phyloP scores from a whole-genome alignment of 805 yeast species.

The Candida pseudofarinosa region DNA sequence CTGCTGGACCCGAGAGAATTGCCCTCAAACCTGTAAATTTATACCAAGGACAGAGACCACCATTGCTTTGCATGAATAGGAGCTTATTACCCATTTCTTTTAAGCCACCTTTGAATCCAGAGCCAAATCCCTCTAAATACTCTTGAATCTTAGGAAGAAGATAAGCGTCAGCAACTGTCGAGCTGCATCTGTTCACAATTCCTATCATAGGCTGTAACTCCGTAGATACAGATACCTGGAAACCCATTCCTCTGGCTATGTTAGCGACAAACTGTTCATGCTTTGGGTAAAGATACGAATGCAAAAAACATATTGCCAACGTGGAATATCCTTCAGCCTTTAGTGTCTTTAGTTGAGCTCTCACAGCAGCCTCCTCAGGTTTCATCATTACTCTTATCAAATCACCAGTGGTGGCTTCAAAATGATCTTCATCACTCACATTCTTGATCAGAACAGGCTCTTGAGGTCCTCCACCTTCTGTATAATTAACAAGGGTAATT shows the following conservation, averaged over 20 bases:
- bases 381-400: conserved; percentile 24
- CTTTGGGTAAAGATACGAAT: conserved; percentile 37
- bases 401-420: conserved; percentile 23
- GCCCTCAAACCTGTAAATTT: conserved; percentile 85
- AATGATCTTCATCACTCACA: not conserved
- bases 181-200: conserved; percentile 37
- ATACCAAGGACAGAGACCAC: conserved; percentile 84
- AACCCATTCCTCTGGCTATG: conserved; percentile 34
- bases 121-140: conserved; percentile 33
- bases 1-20: conserved; percentile 94
- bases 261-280: conserved; percentile 33
- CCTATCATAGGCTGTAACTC: conserved; percentile 43
- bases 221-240: conserved; percentile 37
- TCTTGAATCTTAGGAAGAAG: conserved; percentile 35
- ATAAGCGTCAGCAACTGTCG: conserved; percentile 44
- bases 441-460: conserved; percentile 35
- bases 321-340: conserved; percentile 20
- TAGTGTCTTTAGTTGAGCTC: conserved; percentile 20
- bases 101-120: conserved; percentile 40
- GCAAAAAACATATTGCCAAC: conserved; percentile 37
- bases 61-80: conserved; percentile 95
- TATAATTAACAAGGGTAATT: conserved; percentile 69
- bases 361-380: conserved; percentile 25
- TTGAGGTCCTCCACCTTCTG: conserved; percentile 51
- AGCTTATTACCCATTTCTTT: conserved; percentile 47